Percentiles rank a stretch among this genome's conserved stretches.
These are phyloP conservation scores for Microbotryum intermedium DNA, from an alignment of 1,284 basidiomycete species.

Conservation along the genomic window DNA sequence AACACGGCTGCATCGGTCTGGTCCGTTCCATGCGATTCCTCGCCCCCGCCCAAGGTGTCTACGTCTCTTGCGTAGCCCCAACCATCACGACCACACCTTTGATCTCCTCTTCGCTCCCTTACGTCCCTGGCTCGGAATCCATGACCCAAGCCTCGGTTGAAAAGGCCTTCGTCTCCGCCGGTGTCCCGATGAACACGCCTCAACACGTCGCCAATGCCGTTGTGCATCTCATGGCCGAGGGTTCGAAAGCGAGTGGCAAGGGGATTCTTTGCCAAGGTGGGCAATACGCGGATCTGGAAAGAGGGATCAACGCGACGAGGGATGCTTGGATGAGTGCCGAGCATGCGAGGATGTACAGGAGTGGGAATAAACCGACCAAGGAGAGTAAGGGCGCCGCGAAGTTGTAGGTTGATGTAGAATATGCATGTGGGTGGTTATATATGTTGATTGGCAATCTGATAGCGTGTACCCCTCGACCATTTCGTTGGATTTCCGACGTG, in stretches of 20 bases:
- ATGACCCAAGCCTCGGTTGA: not conserved
- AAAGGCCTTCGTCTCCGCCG: not conserved
- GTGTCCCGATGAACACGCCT: constrained; percentile 7
- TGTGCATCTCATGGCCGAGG: not conserved
- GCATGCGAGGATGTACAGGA: not conserved
- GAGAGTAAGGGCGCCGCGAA: too few species aligned
- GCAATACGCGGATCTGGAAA: not conserved
- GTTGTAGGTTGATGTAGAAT: too few species aligned
- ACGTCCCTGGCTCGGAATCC: not conserved
- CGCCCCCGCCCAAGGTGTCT: not conserved
- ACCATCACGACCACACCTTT: constrained; percentile 6
- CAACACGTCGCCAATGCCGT: constrained; percentile 3
- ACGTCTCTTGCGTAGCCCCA: constrained; percentile 7
- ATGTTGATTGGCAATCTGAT: too few species aligned
- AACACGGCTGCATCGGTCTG: constrained; percentile 7
- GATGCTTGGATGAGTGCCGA: not conserved
- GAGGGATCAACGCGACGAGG: not conserved
- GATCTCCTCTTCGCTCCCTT: not conserved
- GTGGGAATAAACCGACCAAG: not conserved
- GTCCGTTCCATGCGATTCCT: constrained; percentile 1
- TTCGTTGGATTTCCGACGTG: too few species aligned
- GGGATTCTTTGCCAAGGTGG: constrained; percentile 4
- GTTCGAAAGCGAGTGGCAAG: constrained; percentile 1
- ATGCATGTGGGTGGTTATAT: too few species aligned
- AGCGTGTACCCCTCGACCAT: too few species aligned